These are phyloP conservation scores for Neoboletus magnificus DNA, from an alignment of 768 basidiomycete species.

Conservation along the genomic window DNA sequence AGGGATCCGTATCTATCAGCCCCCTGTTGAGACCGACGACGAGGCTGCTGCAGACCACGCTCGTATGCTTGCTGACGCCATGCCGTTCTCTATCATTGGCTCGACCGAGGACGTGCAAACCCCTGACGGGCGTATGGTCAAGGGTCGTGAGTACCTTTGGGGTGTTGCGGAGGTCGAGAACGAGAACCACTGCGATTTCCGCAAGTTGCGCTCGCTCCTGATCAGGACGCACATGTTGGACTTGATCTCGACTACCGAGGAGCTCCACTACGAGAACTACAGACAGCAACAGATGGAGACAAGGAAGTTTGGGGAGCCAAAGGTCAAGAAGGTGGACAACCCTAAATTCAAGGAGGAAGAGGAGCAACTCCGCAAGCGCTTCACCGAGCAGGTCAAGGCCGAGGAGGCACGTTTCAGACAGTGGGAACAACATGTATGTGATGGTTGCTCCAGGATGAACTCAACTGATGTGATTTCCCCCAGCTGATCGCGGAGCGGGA, in stretches of 20 bases:
- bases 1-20: constrained; percentile 91
- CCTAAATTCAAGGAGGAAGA: constrained; percentile 99
- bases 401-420: constrained; percentile 98
- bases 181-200: constrained; percentile 99
- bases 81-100: constrained; percentile 99
- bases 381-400: constrained; percentile 99
- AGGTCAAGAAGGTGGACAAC: constrained; percentile 98
- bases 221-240: constrained; percentile 99
- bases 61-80: constrained; percentile 80
- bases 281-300: constrained; percentile 99
- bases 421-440: constrained; percentile 95
- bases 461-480: constrained; percentile 13
- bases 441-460: neutral
- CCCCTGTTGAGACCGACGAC: constrained; percentile 86
- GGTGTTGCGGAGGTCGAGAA: constrained; percentile 99
- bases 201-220: constrained; percentile 90
- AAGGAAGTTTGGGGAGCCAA: constrained; percentile 96
- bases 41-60: constrained; percentile 87
- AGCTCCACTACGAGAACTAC: constrained; percentile 96
- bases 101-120: constrained; percentile 94
- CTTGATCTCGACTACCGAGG: constrained; percentile 93
- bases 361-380: constrained; percentile 91
- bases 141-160: constrained; percentile 98
- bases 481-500: constrained; percentile 98
- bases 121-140: constrained; percentile 86